A percentile compares a stretch with the other conserved stretches of the same genome.
phyloP scores from a whole-genome alignment of 768 basidiomycete genomes.

The Leccinellum rugosiceps region DNA sequence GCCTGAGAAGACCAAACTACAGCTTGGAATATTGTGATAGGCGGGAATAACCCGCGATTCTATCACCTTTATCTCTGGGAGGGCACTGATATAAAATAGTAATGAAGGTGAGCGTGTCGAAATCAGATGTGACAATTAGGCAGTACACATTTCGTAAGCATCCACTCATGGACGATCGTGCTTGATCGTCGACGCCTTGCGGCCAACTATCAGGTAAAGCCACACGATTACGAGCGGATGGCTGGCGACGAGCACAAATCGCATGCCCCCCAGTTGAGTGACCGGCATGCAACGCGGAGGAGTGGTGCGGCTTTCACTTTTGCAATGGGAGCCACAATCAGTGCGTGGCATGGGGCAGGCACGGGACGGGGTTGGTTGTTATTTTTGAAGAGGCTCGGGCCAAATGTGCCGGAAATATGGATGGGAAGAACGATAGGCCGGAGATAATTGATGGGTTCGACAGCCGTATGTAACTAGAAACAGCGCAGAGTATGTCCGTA shows the following conservation, averaged over 20 bases:
- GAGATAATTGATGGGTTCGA: neutral
- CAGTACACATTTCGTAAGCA: constrained; percentile 13
- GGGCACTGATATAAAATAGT: constrained; percentile 10
- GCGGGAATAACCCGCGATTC: constrained; percentile 13
- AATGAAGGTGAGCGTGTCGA: neutral
- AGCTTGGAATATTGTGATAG: neutral
- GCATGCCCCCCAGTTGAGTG: neutral
- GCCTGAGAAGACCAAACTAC: neutral
- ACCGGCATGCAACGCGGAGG: neutral
- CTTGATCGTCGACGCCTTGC: constrained; percentile 14
- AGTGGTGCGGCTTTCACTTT: neutral
- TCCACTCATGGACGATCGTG: constrained; percentile 6
- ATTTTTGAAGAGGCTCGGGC: neutral
- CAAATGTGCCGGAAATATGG: neutral
- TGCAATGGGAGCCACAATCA: neutral
- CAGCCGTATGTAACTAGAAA: neutral
- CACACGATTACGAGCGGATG: neutral
- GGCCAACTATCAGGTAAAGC: constrained; percentile 1
- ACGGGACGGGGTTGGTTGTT: neutral
- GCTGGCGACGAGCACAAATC: neutral
- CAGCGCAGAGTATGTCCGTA: neutral
- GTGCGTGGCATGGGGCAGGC: constrained; percentile 12
- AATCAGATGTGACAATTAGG: neutral
- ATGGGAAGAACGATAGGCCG: neutral
- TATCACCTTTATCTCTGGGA: constrained; percentile 16